A percentile compares a stretch with the other conserved stretches of the same genome.
These are phyloP conservation scores for Henckelia pumila DNA, from an alignment of 257 asterid species.

Conservation along the genomic window DNA sequence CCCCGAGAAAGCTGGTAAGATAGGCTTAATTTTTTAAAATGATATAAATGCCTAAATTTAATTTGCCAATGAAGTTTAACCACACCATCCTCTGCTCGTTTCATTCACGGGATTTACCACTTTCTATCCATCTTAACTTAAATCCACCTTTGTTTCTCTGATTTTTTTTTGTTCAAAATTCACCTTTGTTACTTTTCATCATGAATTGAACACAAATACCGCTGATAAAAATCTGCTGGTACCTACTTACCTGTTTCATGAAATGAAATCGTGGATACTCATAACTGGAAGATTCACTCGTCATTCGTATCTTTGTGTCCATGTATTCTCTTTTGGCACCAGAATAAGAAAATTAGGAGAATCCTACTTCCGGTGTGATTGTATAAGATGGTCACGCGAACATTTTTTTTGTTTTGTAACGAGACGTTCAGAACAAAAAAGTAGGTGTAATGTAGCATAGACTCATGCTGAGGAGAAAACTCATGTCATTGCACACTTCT, in stretches of 20 bases:
- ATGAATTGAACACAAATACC: not conserved
- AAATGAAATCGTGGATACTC: too few species aligned
- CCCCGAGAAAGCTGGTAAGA: constrained; percentile 75
- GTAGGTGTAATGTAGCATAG: too few species aligned
- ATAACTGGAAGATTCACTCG: not conserved
- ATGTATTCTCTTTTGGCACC: too few species aligned
- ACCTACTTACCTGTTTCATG: not conserved
- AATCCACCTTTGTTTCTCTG: not conserved
- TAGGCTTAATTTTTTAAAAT: not conserved
- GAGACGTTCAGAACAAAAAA: too few species aligned
- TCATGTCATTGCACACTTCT: not conserved
- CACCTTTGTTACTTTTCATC: not conserved
- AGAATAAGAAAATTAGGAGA: too few species aligned
- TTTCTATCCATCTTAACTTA: not conserved
- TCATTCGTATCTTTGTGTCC: not conserved
- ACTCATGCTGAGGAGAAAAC: not conserved
- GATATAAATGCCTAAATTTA: not conserved
- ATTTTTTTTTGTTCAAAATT: too few species aligned
- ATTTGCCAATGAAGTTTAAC: not conserved
- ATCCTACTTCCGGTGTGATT: too few species aligned
- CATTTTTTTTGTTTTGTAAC: too few species aligned
- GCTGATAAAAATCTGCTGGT: not conserved
- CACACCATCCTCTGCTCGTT: not conserved
- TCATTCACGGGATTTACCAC: not conserved
- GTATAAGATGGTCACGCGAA: too few species aligned